phyloP scores from a whole-genome alignment of 1,284 basidiomycete species.

The Microbotryum silenes-acaulis region DNA sequence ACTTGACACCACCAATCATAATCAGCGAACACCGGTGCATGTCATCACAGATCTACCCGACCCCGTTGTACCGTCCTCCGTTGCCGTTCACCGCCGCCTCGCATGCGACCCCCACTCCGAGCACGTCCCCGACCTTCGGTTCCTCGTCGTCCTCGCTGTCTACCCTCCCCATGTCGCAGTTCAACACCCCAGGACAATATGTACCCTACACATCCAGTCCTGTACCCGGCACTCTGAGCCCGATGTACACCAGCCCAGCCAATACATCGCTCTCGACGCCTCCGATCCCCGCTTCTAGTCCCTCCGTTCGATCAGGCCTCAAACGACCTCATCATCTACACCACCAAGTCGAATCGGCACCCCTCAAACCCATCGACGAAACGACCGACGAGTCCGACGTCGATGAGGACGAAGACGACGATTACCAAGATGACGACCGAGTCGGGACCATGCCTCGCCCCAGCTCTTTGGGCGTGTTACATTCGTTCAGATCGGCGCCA shows the following conservation, averaged over 20 bases:
- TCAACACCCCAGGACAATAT: too few relatives aligned
- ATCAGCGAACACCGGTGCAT: too few relatives aligned
- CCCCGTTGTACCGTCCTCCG: too few relatives aligned
- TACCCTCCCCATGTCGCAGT: too few relatives aligned
- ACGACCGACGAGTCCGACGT: neutral
- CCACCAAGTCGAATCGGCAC: slow-evolving; percentile 5
- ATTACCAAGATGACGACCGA: neutral
- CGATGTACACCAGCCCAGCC: neutral
- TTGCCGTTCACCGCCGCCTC: too few relatives aligned
- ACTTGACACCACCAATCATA: too few relatives aligned
- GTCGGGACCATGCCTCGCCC: slow-evolving; percentile 2
- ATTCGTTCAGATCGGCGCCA: slow-evolving; percentile 11
- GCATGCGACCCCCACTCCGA: too few relatives aligned
- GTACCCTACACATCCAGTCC: too few relatives aligned
- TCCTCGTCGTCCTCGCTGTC: too few relatives aligned
- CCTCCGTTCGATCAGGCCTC: neutral
- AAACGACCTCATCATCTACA: neutral
- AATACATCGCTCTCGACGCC: neutral
- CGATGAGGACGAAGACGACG: neutral
- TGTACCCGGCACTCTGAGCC: neutral
- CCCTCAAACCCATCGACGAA: slow-evolving; percentile 1
- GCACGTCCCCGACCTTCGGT: too few relatives aligned
- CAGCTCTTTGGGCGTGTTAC: slow-evolving; percentile 5
- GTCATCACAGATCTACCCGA: too few relatives aligned
- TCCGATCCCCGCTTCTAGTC: neutral